phyloP scores from a whole-genome alignment of 257 asterid species.

The Solanum infundibuliforme region DNA sequence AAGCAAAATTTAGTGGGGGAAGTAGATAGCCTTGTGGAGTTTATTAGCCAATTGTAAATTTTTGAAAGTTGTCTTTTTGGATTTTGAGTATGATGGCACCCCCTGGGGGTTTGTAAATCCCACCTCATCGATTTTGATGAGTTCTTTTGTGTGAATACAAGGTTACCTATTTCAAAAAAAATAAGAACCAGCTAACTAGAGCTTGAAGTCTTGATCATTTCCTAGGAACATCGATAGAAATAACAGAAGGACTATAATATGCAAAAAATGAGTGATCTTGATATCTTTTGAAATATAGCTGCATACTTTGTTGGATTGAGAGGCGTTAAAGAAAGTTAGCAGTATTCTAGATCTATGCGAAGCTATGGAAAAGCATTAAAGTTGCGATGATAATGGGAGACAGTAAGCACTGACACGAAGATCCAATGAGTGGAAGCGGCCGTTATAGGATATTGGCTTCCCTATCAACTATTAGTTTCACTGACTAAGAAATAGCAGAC shows the following conservation, averaged over 20 bases:
- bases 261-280: not conserved
- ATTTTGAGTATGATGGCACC: too few species aligned
- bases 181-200: not conserved
- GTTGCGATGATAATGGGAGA: not conserved
- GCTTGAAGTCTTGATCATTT: not conserved
- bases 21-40: too few species aligned
- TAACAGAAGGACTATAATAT: not conserved
- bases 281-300: not conserved
- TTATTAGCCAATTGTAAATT: too few species aligned
- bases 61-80: too few species aligned
- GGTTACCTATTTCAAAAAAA: too few species aligned
- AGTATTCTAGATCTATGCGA: not conserved
- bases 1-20: too few species aligned
- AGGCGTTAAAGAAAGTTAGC: not conserved
- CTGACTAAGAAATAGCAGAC: not conserved
- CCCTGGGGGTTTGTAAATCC: too few species aligned
- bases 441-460: not conserved
- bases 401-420: not conserved
- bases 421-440: not conserved
- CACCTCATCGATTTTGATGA: too few species aligned
- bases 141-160: too few species aligned
- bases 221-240: not conserved
- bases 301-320: not conserved
- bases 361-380: not conserved
- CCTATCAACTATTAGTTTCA: not conserved